These are phyloP conservation scores for Fraxinus floribunda DNA, from an alignment of 305 asterid genomes.

Conservation along the genomic window DNA sequence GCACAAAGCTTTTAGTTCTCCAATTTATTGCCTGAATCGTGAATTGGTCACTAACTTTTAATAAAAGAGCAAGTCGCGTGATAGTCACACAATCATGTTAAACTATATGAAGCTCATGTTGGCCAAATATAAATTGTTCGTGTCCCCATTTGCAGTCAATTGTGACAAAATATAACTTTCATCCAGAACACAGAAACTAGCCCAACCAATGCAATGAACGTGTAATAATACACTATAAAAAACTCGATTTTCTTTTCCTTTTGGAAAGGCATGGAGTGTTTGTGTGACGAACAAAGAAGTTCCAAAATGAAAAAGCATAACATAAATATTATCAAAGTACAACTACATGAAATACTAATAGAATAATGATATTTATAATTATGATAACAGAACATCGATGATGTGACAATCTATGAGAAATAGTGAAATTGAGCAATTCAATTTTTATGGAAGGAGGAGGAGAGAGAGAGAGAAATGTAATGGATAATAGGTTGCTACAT, in stretches of 20 bases:
- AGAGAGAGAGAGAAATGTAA: no score
- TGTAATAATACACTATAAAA: background rate
- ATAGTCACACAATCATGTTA: background rate
- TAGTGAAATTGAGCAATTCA: no score
- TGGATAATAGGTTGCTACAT: no score
- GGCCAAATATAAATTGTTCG: background rate
- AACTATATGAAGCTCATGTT: background rate
- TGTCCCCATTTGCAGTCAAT: background rate
- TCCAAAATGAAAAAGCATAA: background rate
- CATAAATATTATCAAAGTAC: background rate
- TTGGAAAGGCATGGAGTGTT: background rate
- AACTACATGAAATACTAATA: background rate
- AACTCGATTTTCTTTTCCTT: background rate
- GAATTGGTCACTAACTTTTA: background rate
- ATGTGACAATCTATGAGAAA: no score
- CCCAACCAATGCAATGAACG: background rate
- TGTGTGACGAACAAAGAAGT: background rate
- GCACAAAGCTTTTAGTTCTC: background rate
- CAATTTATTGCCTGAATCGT: background rate
- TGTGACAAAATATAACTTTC: background rate
- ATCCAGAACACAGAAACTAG: background rate
- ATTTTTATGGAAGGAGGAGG: no score
- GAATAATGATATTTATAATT: no score
- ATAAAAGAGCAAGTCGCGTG: background rate
- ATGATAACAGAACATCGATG: no score